phyloP scores from a whole-genome alignment of 1,139 yeast genomes.

The Hanseniaspora sp. region DNA sequence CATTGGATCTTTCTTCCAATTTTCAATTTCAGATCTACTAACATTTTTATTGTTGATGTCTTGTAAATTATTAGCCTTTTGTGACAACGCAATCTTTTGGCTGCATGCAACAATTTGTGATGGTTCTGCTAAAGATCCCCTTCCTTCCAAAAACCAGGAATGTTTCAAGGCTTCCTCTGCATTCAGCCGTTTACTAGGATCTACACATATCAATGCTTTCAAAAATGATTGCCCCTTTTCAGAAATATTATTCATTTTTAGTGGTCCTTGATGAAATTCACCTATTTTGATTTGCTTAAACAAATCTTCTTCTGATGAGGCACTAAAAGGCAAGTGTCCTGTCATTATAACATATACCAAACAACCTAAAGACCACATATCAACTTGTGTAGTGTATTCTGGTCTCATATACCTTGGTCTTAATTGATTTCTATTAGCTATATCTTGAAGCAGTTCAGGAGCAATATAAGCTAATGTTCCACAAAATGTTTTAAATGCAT shows the following conservation, averaged over 20 bases:
- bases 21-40: conserved; percentile 17
- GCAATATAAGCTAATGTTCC: conserved; percentile 88
- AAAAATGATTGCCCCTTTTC: conserved; percentile 59
- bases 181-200: conserved; percentile 57
- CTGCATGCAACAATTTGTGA: background rate
- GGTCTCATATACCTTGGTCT: conserved; percentile 15
- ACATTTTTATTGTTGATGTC: conserved; percentile 18
- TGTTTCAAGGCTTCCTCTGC: conserved; percentile 65
- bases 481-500: conserved; percentile 78
- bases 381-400: conserved; percentile 76
- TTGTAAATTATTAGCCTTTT: conserved; percentile 36
- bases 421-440: conserved; percentile 25
- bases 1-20: conserved; percentile 19
- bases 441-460: conserved; percentile 81
- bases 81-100: conserved; percentile 51
- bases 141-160: conserved; percentile 37
- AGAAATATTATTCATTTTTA: conserved; percentile 56
- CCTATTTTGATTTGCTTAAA: conserved; percentile 68
- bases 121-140: conserved; percentile 9
- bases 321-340: conserved; percentile 87
- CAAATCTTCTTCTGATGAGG: conserved; percentile 76
- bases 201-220: conserved; percentile 55
- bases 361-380: conserved; percentile 95
- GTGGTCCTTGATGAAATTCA: conserved; percentile 67
- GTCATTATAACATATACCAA: conserved; percentile 79